Base-by-base conservation (phyloP, 2,329 filamentous ascomycete species). In the Aspergillus bombycis region DNA sequence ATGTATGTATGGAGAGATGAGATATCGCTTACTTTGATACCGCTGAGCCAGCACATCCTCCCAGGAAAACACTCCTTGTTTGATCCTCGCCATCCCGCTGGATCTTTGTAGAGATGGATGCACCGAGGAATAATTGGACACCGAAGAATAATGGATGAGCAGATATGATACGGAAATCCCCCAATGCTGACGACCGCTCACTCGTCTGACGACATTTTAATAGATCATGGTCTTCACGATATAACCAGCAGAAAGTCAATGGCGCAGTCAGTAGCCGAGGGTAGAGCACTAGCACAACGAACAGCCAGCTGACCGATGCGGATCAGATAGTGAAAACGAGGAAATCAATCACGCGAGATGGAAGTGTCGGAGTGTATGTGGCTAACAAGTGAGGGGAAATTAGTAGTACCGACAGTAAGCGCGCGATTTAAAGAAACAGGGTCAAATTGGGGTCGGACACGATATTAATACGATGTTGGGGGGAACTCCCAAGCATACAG, bases 11-110 rank as follows among this genome's bases (percentile, higher is more conserved):
- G 34, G 50, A 23, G 45, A 45, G 21, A 46, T 21, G 36, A 28
- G 45, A n/a, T 23, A 43, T 9, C 36, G 73, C 74, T 68, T 57
- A 79, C 77, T 77, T 62, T 77, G 75, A 65, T 78, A 79, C 62
- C 76, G 75, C 57, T 79, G 76, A 32, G 74, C 72, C 46, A 79
- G 66, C 12, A 79, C 77, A 70, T 79, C 77, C 65, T 79, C 77
- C 77, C 77, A 79, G 8, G 75, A 78, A 65, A 79, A 78, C 2
- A 78, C 72, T 0, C 77, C 77, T 45, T 72, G 71, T 60, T 75
- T 78, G 45, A 72, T 72, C 57, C 72, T 73, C 21, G 75, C 71
- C 77, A 79, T 78, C 45, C 28, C 38, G 43, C 26, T 46, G 43
- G 26, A 61, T 26, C 6, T 41, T 43, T 34, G 26, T 36, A 19